Base-by-base conservation (phyloP, 805 yeast genomes). In the Cyberlindnera samutprakarnensis region DNA sequence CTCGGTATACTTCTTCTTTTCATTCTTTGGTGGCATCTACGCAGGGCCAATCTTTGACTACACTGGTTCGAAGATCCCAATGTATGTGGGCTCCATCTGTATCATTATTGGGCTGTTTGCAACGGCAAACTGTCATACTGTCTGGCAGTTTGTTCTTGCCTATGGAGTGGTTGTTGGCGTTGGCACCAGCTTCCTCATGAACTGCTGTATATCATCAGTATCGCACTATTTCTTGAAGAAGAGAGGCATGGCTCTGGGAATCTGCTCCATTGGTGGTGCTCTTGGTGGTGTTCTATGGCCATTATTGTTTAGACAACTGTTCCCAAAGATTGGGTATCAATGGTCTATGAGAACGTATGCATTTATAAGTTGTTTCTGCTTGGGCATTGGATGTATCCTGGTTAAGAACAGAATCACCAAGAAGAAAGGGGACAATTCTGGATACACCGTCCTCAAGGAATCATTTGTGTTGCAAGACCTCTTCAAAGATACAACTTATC, bases 11-110 rank as follows among this genome's bases (percentile, higher is more conserved):
- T 42, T 40, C 29, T 53, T 47, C 32, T 41, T 51, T 15, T 33
- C 53, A 1, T 47, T 54, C 19, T 44, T 49, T 12, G 49, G 59
- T 9, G 54, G 54, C 7, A 45, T 68, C 20, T 42, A 64, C 12
- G 46, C 58, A 37, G 60, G 78, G 3, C 68, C 75, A 0, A 35
- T 75, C 2, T 77, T 77, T 44, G 87, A 79, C 43, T 53, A 65
- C 12, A 64, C 65, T 29, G 87, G 87, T 4, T 62, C 72, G 4
- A 54, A 59, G 17, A 43, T 49, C 19, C 63, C 78, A 4, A 44
- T 75, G 42, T 37, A 63, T 6, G 43, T 62, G 9, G 73, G 82
- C 3, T 53, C 69, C 1, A 31, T 59, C 2, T 54, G 72, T 9
- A 57, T 63, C n/a, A 61, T 69, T 14, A 57, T 54, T 3, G 71